Evolutionary conservation across 139 green algal species (phyloP).

Genomic region (Chlamydomonas schloesseri): DNA sequence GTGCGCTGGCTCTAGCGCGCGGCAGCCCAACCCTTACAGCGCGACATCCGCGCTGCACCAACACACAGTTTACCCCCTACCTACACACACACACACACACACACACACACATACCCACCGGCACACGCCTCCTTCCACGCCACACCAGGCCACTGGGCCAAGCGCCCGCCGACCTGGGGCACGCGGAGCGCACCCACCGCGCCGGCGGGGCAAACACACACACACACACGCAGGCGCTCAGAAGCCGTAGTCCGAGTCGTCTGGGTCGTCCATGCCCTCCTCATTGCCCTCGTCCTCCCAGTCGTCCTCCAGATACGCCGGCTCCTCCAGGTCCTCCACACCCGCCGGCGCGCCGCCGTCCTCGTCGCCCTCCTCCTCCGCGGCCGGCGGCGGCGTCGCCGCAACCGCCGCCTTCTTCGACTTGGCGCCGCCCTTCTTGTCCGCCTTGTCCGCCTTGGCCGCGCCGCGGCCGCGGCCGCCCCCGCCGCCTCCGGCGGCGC

Average conservation of each 20-base stretch:
- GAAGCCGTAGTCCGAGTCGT: constrained; percentile 31
- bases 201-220: no score
- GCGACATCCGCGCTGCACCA: no score
- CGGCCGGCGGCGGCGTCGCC: not conserved
- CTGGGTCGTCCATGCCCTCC: constrained; percentile 29
- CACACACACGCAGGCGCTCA: no score
- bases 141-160: no score
- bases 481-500: not conserved
- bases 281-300: not conserved
- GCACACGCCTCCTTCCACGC: no score
- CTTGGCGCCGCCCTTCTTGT: not conserved
- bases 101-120: no score
- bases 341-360: not conserved
- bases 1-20: no score
- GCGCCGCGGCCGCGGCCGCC: not conserved
- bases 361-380: constrained; percentile 20
- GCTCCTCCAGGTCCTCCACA: not conserved
- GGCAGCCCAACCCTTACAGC: no score
- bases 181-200: no score
- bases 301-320: constrained; percentile 18
- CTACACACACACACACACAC: no score
- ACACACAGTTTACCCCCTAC: no score
- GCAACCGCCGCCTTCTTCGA: not conserved
- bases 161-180: no score
- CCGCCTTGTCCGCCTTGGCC: not conserved